Percentiles rank a stretch among this genome's conserved stretches.
Conservation (phyloP, 2,329 filamentous ascomycete genomes). For the Fusarium sp. region DNA sequence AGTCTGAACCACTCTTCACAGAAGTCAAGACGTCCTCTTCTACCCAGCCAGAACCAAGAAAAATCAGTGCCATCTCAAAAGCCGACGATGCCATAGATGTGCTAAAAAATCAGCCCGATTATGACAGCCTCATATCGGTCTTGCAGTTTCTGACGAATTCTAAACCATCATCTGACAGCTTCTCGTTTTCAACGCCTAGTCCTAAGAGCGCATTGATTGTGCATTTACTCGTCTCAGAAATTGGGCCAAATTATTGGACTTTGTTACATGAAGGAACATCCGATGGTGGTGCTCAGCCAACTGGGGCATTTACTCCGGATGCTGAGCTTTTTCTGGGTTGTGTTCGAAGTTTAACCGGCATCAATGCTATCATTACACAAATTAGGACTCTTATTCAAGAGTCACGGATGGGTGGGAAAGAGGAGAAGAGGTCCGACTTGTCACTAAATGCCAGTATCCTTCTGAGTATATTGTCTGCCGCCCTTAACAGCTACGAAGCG, state of each 20-base stretch:
- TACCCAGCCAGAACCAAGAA: background rate
- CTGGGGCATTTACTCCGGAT: conserved; percentile 49
- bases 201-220: conserved; percentile 80
- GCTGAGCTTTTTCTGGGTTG: conserved; percentile 68
- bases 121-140: conserved; percentile 64
- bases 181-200: conserved; percentile 59
- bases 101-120: conserved; percentile 71
- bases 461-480: conserved; percentile 57
- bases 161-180: conserved; percentile 29
- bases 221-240: conserved; percentile 77
- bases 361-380: conserved; percentile 81
- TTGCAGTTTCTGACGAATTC: conserved; percentile 63
- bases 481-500: conserved; percentile 55
- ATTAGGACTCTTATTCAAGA: conserved; percentile 71
- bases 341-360: conserved; percentile 78
- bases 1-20: conserved; percentile 53
- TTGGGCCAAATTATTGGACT: conserved; percentile 85
- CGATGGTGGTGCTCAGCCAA: conserved; percentile 11
- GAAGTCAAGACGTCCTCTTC: conserved; percentile 48
- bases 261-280: conserved; percentile 63
- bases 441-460: conserved; percentile 58
- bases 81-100: conserved; percentile 67
- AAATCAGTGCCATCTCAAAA: conserved; percentile 44
- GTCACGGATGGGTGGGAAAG: conserved; percentile 54
- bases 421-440: conserved; percentile 56